Conservation (phyloP, 1,284 basidiomycete species). For the Trichosporon sp. region DNA sequence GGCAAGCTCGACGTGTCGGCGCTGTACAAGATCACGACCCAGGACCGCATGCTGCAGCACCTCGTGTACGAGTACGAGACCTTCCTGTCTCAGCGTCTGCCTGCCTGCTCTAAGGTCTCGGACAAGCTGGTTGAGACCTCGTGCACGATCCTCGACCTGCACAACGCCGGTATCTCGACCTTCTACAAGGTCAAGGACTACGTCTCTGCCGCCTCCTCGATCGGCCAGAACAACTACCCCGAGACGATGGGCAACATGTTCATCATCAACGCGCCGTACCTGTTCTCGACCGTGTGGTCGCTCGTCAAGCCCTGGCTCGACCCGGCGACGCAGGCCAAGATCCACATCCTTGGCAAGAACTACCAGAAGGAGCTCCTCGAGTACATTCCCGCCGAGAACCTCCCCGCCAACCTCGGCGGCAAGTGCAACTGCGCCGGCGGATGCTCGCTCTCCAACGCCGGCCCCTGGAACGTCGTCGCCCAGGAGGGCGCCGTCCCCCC, state of each 20-base stretch:
- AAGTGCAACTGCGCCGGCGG: constrained; percentile 75
- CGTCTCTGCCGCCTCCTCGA: constrained; percentile 73
- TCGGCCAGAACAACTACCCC: constrained; percentile 91
- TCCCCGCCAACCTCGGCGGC: constrained; percentile 86
- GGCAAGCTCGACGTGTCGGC: constrained; percentile 85
- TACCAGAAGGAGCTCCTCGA: constrained; percentile 69
- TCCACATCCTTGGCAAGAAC: constrained; percentile 72
- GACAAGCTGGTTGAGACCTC: constrained; percentile 95
- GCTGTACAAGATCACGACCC: constrained; percentile 78
- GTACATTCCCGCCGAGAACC: constrained; percentile 80
- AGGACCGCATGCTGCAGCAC: constrained; percentile 84
- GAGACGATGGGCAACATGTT: constrained; percentile 95
- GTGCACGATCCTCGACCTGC: constrained; percentile 95
- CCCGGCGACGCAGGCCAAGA: constrained; percentile 90
- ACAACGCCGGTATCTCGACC: constrained; percentile 75
- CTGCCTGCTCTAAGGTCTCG: constrained; percentile 69
- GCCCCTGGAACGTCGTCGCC: constrained; percentile 76
- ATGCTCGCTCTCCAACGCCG: constrained; percentile 85
- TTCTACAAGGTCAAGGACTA: constrained; percentile 95
- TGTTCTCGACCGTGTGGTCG: constrained; percentile 85
- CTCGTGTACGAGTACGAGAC: constrained; percentile 95
- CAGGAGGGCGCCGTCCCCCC: constrained; percentile 8
- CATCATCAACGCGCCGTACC: constrained; percentile 93
- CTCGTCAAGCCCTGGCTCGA: constrained; percentile 94
- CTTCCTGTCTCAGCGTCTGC: constrained; percentile 76